Evolutionary conservation across 1,139 yeast species (phyloP), one percentile per base, ranked within the genome.

Genomic region (Diutina siamensis): DNA sequence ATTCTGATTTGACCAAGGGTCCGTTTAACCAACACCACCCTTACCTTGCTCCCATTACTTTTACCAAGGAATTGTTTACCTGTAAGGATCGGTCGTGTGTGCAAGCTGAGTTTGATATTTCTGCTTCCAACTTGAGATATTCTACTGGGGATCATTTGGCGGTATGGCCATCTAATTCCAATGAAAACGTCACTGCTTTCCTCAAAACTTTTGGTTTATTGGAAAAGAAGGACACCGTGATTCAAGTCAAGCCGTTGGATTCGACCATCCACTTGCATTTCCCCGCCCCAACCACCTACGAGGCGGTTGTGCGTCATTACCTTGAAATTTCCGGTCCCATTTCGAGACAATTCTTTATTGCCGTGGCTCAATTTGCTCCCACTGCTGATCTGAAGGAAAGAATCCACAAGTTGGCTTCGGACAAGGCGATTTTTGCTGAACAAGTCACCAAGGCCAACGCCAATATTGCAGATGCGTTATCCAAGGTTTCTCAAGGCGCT

Each of bases 71-170:
- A 63, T 71, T 94, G 51, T 89, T 89, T 68, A 68, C 67, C 48
- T 68, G 81, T 2, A 60, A 67, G 18, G 76, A 71, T 38, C 81
- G 97, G 67, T 76, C 78, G 53, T 92, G 98, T 67, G 78, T 92
- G 50, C 98, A 92, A 60, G 78, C 83, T 48, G 98, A 92, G 62
- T 79, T 94, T 55, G 97, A 89, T 57, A 67, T 88, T 45, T 72
- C 87, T 1, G 75, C 67, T 38, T 77, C 94, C 3, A 83, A 84
- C 56, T 68, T 92, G 59, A 80, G 83, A 57, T 92, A 92, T 63
- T 72, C 88, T 46, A 92, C 98, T 10, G 98, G 98, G 61, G 98
- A 92, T 61, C 98, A 92, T 64, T 68, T 92, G 54, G 97, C 96
- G 12, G 69, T 92, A 49, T 85, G 97, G 94, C 92, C 97, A 36